Evolutionary conservation across 306 rosid genomes (phyloP).

Genomic region (Prunus armeniaca): DNA sequence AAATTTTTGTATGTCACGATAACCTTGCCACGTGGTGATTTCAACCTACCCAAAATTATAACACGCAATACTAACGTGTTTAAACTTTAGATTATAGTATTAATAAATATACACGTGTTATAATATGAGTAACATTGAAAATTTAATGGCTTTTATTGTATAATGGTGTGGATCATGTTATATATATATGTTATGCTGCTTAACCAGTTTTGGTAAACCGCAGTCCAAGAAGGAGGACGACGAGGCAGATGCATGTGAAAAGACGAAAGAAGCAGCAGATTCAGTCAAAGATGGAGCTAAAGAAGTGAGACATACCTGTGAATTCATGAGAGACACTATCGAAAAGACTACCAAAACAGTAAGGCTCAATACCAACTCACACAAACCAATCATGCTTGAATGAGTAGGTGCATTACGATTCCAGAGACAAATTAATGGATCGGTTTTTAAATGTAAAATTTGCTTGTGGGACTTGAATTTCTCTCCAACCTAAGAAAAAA

Average conservation of each 20-base stretch:
- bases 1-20: too few relatives aligned
- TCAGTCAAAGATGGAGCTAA: constrained; percentile 44
- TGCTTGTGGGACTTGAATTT: neutral
- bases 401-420: neutral
- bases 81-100: too few relatives aligned
- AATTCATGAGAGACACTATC: constrained; percentile 47
- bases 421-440: neutral
- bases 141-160: too few relatives aligned
- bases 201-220: neutral
- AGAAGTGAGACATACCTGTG: constrained; percentile 57
- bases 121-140: too few relatives aligned
- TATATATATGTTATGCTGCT: neutral
- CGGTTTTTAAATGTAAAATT: neutral
- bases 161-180: neutral
- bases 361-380: neutral
- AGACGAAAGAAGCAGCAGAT: constrained; percentile 51
- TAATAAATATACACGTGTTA: too few relatives aligned
- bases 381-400: neutral
- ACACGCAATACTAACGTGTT: too few relatives aligned
- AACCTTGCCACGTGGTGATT: too few relatives aligned
- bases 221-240: constrained; percentile 31
- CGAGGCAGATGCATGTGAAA: constrained; percentile 28
- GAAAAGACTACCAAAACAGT: constrained; percentile 37
- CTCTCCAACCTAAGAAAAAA: neutral
- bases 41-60: too few relatives aligned